These are phyloP conservation scores for Sistotremastrum niveocremeum DNA, from an alignment of 768 basidiomycete genomes.

Conservation along the genomic window DNA sequence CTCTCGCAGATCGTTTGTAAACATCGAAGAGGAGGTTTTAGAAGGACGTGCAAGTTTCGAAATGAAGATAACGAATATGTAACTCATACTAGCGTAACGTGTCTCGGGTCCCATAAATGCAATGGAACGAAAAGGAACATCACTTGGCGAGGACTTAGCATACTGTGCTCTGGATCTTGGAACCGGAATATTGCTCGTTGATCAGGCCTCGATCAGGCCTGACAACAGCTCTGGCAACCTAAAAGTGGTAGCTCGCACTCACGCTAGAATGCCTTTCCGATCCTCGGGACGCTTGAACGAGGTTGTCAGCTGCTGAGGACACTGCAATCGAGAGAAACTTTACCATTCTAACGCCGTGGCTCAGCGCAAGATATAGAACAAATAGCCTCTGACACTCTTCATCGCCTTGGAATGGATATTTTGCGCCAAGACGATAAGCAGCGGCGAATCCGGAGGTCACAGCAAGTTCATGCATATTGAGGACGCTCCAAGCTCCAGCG, in stretches of 20 bases:
- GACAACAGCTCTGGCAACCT: too few relatives aligned
- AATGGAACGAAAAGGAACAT: too few relatives aligned
- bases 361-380: slow-evolving; percentile 16
- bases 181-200: too few relatives aligned
- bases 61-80: too few relatives aligned
- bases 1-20: too few relatives aligned
- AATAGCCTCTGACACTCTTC: slow-evolving; percentile 18
- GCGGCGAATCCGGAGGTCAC: slow-evolving; percentile 26
- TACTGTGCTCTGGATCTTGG: too few relatives aligned
- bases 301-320: neutral
- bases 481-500: slow-evolving; percentile 20
- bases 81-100: too few relatives aligned
- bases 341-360: slow-evolving; percentile 16
- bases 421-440: slow-evolving; percentile 25
- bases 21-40: too few relatives aligned
- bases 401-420: slow-evolving; percentile 17
- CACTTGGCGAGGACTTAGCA: too few relatives aligned
- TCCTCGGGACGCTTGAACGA: slow-evolving; percentile 15
- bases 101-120: too few relatives aligned
- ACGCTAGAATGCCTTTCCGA: slow-evolving; percentile 10
- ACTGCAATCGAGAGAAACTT: neutral
- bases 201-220: too few relatives aligned
- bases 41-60: too few relatives aligned
- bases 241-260: neutral
- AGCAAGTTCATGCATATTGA: slow-evolving; percentile 27